Conservation (phyloP, 176 grass and related monocot species). For the Tillandsia leiboldiana region DNA sequence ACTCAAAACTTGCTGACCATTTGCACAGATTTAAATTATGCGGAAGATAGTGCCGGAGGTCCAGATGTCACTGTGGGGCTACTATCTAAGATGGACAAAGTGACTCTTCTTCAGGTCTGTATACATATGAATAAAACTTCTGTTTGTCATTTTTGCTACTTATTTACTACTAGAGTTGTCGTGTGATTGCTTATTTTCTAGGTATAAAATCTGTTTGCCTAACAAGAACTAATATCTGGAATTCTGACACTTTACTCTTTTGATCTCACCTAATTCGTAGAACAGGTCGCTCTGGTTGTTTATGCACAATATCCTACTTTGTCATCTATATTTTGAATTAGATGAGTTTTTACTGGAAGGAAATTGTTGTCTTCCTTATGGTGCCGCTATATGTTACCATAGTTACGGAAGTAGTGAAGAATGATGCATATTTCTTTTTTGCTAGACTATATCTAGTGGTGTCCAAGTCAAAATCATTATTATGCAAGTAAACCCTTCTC, state of each 20-base stretch:
- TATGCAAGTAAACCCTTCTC: no score
- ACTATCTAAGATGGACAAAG: constrained; percentile 92
- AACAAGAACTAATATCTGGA: neutral
- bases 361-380: neutral
- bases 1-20: neutral
- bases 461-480: no score
- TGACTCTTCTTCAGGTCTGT: constrained; percentile 86
- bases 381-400: neutral
- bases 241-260: neutral
- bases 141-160: neutral
- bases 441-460: no score
- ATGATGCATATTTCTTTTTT: no score
- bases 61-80: constrained; percentile 81
- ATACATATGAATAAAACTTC: constrained; percentile 1
- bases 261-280: neutral
- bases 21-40: constrained; percentile 79
- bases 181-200: neutral
- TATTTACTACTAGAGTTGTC: neutral
- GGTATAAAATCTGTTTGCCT: neutral
- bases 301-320: neutral
- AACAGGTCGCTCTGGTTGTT: neutral
- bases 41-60: constrained; percentile 89
- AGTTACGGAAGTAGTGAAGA: neutral
- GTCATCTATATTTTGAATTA: constrained; percentile 3
- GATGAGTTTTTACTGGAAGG: neutral